Conservation (phyloP, 2,329 filamentous ascomycete genomes). For the Fusarium citri region DNA sequence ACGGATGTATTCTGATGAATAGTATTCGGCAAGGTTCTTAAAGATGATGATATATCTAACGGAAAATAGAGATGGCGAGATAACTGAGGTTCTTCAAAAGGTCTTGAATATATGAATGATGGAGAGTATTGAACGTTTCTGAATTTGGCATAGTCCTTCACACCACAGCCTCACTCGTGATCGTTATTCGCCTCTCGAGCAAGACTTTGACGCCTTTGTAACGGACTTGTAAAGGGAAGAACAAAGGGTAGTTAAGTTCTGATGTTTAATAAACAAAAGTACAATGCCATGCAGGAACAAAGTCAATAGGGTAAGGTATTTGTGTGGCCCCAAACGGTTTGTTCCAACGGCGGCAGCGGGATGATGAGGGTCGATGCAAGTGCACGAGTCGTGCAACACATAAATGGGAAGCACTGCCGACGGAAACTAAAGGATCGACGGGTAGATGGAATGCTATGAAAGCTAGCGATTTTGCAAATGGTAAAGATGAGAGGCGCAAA, state of each 20-base stretch:
- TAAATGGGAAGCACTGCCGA: conserved; percentile 18
- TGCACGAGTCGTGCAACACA: conserved; percentile 32
- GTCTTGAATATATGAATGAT: conserved; percentile 14
- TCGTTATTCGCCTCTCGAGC: background rate
- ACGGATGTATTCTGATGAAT: background rate
- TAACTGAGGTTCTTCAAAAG: background rate
- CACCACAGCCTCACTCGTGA: background rate
- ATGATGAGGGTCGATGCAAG: conserved; percentile 21
- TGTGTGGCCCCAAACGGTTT: conserved; percentile 17
- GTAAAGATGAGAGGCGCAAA: background rate
- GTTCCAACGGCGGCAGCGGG: conserved; percentile 16
- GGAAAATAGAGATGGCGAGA: background rate
- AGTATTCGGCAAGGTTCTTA: background rate
- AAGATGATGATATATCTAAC: background rate
- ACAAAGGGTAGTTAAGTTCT: background rate
- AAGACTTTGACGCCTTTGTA: background rate
- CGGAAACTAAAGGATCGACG: conserved; percentile 17
- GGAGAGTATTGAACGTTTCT: conserved; percentile 5
- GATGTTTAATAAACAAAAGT: background rate
- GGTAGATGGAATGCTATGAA: conserved; percentile 20
- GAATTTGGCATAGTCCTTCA: conserved; percentile 27
- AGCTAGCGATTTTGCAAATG: background rate
- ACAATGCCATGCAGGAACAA: conserved; percentile 30
- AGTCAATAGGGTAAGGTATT: background rate
- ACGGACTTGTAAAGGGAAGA: background rate